A percentile compares a stretch with the other conserved stretches of the same genome.
Evolutionary conservation across 2,329 filamentous ascomycete genomes (phyloP).

Genomic region (Niveomyces coronatus): DNA sequence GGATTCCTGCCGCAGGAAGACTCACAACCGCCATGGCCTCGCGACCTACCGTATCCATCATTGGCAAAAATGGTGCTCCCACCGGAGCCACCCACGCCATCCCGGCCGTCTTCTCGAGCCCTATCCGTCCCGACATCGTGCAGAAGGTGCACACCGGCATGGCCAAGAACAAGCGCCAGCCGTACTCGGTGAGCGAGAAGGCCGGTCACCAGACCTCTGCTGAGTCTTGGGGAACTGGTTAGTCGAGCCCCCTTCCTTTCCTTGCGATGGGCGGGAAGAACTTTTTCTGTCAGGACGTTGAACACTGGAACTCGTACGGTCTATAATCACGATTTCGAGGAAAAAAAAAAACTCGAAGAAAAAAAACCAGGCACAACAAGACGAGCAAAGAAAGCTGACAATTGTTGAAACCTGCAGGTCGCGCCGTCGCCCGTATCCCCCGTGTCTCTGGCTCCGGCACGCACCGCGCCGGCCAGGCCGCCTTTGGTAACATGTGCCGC

Average conservation of each 20-base stretch:
- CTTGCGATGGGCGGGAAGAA: not conserved
- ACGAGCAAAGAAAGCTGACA: too few species aligned
- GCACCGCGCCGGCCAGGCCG: constrained; percentile 98
- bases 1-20: too few species aligned
- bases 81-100: constrained; percentile 83
- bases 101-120: constrained; percentile 91
- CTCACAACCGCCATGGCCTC: constrained; percentile 69
- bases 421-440: constrained; percentile 99
- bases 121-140: constrained; percentile 98
- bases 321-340: not conserved
- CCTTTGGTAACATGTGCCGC: constrained; percentile 99
- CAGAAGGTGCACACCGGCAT: constrained; percentile 98
- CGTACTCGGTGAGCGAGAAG: constrained; percentile 99
- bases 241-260: constrained; percentile 31
- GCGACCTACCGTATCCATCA: constrained; percentile 94
- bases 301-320: too few species aligned
- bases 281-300: too few species aligned
- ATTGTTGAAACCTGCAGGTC: constrained; percentile 47
- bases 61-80: constrained; percentile 90
- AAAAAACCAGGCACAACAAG: too few species aligned
- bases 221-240: constrained; percentile 99
- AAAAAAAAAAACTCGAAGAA: not conserved
- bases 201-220: constrained; percentile 99
- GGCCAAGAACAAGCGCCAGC: constrained; percentile 99
- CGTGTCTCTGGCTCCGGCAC: constrained; percentile 99